Evolutionary conservation across 495 filamentous ascomycete species (phyloP).

Genomic region (Viridothelium virens): DNA sequence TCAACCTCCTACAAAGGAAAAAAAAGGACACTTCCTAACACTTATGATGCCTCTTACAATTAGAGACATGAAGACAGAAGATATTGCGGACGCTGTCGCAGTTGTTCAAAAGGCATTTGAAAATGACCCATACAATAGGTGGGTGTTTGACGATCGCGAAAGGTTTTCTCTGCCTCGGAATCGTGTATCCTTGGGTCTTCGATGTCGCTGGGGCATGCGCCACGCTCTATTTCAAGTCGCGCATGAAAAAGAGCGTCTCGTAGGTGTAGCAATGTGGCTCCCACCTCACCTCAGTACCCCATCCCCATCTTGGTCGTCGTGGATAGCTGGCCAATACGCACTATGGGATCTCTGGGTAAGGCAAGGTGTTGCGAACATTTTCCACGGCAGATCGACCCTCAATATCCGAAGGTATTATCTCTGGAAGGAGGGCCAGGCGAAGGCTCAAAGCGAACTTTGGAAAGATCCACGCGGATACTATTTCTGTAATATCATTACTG

Average conservation of each 20-base stretch:
- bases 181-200: conserved; percentile 53
- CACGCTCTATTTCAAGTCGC: conserved; percentile 58
- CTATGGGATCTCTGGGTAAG: conserved; percentile 50
- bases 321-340: conserved; percentile 37
- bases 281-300: conserved; percentile 41
- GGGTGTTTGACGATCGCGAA: conserved; percentile 44
- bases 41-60: conserved; percentile 50
- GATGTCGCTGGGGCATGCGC: conserved; percentile 56
- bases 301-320: conserved; percentile 47
- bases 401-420: conserved; percentile 56
- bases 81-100: conserved; percentile 55
- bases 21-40: background rate
- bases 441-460: conserved; percentile 52
- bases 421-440: conserved; percentile 54
- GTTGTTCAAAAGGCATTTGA: conserved; percentile 53
- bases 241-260: conserved; percentile 46
- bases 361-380: conserved; percentile 55
- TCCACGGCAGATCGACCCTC: conserved; percentile 56
- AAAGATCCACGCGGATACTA: conserved; percentile 55
- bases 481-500: conserved; percentile 62
- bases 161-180: conserved; percentile 52
- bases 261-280: conserved; percentile 60
- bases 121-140: conserved; percentile 58
- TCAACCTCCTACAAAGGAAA: background rate
- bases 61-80: conserved; percentile 45